Base-by-base conservation (phyloP, 768 basidiomycete species). In the Lentinula boryana region DNA sequence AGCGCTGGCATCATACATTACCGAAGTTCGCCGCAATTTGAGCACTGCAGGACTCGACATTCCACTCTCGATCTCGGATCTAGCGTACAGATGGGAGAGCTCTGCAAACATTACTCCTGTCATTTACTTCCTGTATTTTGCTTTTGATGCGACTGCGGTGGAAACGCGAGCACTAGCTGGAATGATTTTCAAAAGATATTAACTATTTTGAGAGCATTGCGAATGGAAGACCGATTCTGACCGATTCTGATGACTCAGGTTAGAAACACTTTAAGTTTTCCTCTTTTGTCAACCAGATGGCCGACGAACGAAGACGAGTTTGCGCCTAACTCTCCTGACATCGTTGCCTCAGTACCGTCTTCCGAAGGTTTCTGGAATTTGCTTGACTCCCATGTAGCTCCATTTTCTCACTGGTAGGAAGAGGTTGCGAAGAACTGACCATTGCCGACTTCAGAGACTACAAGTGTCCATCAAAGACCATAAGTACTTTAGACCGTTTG, bases 291-390 rank as follows among this genome's bases (percentile, higher is more conserved):
- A 60, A 63, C 63, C 16, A 60, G 63, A 60, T 63, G 63, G 63
- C 63, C 63, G 35, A 63, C 60, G 52, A 63, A 63, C 50, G 56
- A 63, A 56, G 63, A 63, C 51, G 63, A 63, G 43, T 63, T 63
- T 54, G 63, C 60, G 46, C 63, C 63, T 21, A 63, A 63, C 60
- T 61, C 60, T 38, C 56, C 63, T 44, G 63, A 38, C 21, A 56
- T 63, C 31, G 63, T 63, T 52, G 63, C 63, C 38, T 57, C 56
- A 31, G 56, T 63, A 31, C 50, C 63, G 12, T 63, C 63, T 9
- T 60, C 60, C 32, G 56, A 61, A 51, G 63, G 60, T 9, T 60
- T 57, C 44, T 63, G 63, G 60, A 35, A 63, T 36, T 40, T 63
- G 27, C 60, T 63, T 9, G 63, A 63, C 51, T 27, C 54, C 46